A percentile compares a stretch with the other conserved stretches of the same genome.
phyloP scores from a whole-genome alignment of 768 basidiomycete genomes.

The Lactarius sanguifluus region DNA sequence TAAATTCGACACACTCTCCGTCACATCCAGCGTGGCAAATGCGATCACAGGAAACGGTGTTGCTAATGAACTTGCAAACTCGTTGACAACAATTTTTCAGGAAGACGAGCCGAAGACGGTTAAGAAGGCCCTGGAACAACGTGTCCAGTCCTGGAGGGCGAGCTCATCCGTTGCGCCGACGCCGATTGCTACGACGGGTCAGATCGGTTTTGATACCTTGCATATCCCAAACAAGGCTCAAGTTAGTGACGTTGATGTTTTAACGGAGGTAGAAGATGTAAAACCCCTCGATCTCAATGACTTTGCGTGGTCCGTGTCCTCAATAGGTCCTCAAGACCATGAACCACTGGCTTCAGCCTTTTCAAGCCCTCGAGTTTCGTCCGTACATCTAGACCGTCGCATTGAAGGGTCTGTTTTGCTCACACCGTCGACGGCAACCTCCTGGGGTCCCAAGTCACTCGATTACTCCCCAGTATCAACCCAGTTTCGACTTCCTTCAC shows the following conservation, averaged over 20 bases:
- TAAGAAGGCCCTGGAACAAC: constrained; percentile 51
- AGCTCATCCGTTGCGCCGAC: constrained; percentile 51
- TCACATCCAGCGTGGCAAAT: constrained; percentile 35
- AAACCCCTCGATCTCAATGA: constrained; percentile 60
- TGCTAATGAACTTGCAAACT: constrained; percentile 33
- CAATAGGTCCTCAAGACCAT: constrained; percentile 54
- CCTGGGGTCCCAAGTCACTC: constrained; percentile 30
- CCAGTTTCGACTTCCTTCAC: constrained; percentile 31
- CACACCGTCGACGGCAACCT: constrained; percentile 38
- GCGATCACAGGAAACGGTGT: constrained; percentile 4
- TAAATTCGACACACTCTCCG: constrained; percentile 50
- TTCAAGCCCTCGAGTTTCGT: constrained; percentile 45
- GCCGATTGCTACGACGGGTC: constrained; percentile 50
- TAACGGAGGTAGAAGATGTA: constrained; percentile 35
- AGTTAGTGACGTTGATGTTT: constrained; percentile 31
- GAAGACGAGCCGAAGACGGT: constrained; percentile 55
- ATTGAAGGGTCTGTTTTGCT: constrained; percentile 55
- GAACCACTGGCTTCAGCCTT: constrained; percentile 44
- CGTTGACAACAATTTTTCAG: constrained; percentile 62
- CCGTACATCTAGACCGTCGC: constrained; percentile 57
- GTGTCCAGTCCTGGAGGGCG: constrained; percentile 68
- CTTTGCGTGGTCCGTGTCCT: constrained; percentile 69
- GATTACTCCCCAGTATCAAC: constrained; percentile 23
- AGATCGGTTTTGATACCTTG: constrained; percentile 51
- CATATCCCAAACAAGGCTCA: constrained; percentile 49